Base-by-base conservation (phyloP, 2,329 filamentous ascomycete genomes). In the Pleomassaria siparia region DNA sequence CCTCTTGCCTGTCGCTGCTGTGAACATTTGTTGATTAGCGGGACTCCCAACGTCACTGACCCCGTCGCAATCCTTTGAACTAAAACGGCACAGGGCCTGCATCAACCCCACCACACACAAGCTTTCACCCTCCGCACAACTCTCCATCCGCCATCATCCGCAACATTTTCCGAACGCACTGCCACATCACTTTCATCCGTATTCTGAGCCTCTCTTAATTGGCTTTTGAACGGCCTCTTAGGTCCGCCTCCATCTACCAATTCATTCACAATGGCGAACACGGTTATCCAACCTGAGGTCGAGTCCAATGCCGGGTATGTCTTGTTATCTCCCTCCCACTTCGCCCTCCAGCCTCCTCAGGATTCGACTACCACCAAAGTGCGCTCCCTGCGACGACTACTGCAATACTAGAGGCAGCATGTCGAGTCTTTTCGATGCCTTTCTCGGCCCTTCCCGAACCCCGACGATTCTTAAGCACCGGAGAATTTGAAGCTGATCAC, bases 301-400 rank as follows among this genome's bases (percentile, higher is more conserved):
- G 74, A 75, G 58, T 55, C 62, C 62, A 74, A 67, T 60, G 74
- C 75, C 58, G 74, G 74, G 75, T 78, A 72, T 62, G 75, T 67
- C 18, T 33, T 44, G 35, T 12, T 37, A n/a, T 37, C 35, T 22
- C 35, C 13, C 18, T 18, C 18, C 35, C 35, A 22, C 35, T 24
- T 18, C 35, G 20, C 18, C 20, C 35, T 37, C 20, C 18, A 37
- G 10, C 20, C 20, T 37, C 20, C n/a, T 20, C 6, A 37, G 35
- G 18, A 37, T 12, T 22, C n/a, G 10, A 22, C 3, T 8, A 22
- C 11, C 35, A 7, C 35, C 35, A 7, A 12, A 22, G 8, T 20
- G 20, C n/a, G 11, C 20, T 24, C 13, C n/a, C 18, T 11, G 18
- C 35, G 12, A 37, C 35, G 13, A 37, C 35, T 20, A 20, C 35